Evolutionary conservation across 495 filamentous ascomycete species (phyloP), one percentile per base, ranked within the genome.

Genomic region (Cercophora newfieldiana): DNA sequence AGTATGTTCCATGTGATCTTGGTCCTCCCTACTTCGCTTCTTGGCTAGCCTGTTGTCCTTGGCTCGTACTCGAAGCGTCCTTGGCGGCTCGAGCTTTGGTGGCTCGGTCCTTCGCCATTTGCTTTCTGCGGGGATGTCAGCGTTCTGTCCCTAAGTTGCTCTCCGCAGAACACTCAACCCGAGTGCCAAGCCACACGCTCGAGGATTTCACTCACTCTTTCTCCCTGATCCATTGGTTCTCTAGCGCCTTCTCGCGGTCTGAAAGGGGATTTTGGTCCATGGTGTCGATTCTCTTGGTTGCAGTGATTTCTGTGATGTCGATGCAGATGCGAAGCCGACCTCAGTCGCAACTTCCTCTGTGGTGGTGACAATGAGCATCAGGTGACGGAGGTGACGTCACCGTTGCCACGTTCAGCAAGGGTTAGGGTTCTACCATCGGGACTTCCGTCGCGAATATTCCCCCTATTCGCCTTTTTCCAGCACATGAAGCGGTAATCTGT

Each of bases 221-320:
- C 50, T 75, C 72, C 8, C 69, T 57, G 51, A 76, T 75, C 21
- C 67, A 76, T 48, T 76, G 71, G 50, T 73, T 68, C 66, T 76
- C 74, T n/a, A 75, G 21, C 22, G 74, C 74, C 64, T 75, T 73
- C 44, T 73, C 74, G 21, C 74, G 72, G 30, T 75, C 69, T 4
- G 59, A 60, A 19, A 76, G 72, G 1, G 74, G 74, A 25, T 76
- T 76, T 5, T 69, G 61, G 33, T 74, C 63, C 74, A 76, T 74
- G n/a, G n/a, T n/a, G n/a, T n/a, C n/a, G n/a, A 0, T 59, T 65
- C 33, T 18, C 28, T 37, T 61, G 22, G 10, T 58, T 53, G 2
- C 24, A 53, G 19, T 53, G 50, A 22, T 44, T 4, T 5, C 4
- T 4, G 5, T 33, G 30, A 33, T 12, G 30, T 33, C n/a, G 30